Percentiles rank a stretch among this genome's conserved stretches.
Evolutionary conservation across 768 basidiomycete species (phyloP).

Genomic region (Boletus barrowsii): DNA sequence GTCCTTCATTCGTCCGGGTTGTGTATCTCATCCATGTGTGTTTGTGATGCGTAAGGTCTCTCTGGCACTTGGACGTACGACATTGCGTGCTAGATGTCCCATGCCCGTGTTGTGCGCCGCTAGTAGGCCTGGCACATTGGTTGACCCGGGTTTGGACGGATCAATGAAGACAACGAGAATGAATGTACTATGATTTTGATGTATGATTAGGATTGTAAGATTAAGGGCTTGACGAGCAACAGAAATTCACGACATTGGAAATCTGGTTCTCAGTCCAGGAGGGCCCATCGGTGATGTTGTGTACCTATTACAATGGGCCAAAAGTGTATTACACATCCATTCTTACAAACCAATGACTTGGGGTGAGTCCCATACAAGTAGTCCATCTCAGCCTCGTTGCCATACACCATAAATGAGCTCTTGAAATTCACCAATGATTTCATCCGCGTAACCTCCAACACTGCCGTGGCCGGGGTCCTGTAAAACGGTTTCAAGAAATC

Average conservation of each 20-base stretch:
- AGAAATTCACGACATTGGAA: too few species aligned
- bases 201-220: too few species aligned
- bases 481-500: neutral
- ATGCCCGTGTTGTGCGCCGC: too few species aligned
- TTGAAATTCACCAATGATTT: neutral
- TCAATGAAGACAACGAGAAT: too few species aligned
- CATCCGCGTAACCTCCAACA: constrained; percentile 12
- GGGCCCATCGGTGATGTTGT: too few species aligned
- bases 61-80: constrained; percentile 58
- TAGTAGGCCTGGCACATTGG: too few species aligned
- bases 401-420: neutral
- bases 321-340: neutral
- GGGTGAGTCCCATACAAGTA: constrained; percentile 13
- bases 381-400: neutral
- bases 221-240: too few species aligned
- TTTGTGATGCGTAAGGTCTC: constrained; percentile 32
- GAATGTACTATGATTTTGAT: too few species aligned
- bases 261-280: too few species aligned
- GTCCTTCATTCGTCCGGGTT: neutral
- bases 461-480: constrained; percentile 1
- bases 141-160: too few species aligned
- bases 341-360: neutral
- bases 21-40: neutral
- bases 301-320: too few species aligned
- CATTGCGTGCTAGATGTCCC: constrained; percentile 16